Evolutionary conservation across 441 rosid genomes (phyloP).

Genomic region (Populus hybrid): DNA sequence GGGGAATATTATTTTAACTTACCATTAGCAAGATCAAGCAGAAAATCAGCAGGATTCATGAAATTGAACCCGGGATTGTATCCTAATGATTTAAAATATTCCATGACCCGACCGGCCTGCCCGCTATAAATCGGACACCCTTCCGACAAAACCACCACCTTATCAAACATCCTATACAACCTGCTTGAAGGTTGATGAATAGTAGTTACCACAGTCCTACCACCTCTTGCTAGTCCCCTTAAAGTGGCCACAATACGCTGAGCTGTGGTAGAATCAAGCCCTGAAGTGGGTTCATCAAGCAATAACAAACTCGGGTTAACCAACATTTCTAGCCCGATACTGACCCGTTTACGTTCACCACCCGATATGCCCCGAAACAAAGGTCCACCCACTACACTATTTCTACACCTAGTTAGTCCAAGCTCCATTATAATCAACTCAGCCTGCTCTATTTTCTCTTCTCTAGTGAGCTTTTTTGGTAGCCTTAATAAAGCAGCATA

Average conservation of each 20-base stretch:
- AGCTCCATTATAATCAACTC: slow-evolving; percentile 64
- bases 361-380: slow-evolving; percentile 82
- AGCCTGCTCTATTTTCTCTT: slow-evolving; percentile 67
- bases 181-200: slow-evolving; percentile 89
- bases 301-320: slow-evolving; percentile 82
- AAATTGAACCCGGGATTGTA: slow-evolving; percentile 52
- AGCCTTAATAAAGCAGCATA: slow-evolving; percentile 74
- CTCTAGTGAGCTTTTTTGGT: slow-evolving; percentile 52
- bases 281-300: slow-evolving; percentile 90
- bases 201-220: slow-evolving; percentile 77
- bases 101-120: slow-evolving; percentile 54
- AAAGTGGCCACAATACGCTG: slow-evolving; percentile 62
- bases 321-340: slow-evolving; percentile 87
- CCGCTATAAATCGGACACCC: slow-evolving; percentile 77
- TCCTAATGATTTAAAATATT: slow-evolving; percentile 67
- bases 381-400: slow-evolving; percentile 69
- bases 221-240: slow-evolving; percentile 61
- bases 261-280: slow-evolving; percentile 87
- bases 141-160: slow-evolving; percentile 70
- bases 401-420: slow-evolving; percentile 62
- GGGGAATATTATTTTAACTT: slow-evolving; percentile 13
- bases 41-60: slow-evolving; percentile 83
- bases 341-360: slow-evolving; percentile 86
- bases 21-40: slow-evolving; percentile 94
- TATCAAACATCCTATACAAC: slow-evolving; percentile 77